phyloP scores from a whole-genome alignment of 2,329 filamentous ascomycete genomes.

The Colletotrichum camelliae region DNA sequence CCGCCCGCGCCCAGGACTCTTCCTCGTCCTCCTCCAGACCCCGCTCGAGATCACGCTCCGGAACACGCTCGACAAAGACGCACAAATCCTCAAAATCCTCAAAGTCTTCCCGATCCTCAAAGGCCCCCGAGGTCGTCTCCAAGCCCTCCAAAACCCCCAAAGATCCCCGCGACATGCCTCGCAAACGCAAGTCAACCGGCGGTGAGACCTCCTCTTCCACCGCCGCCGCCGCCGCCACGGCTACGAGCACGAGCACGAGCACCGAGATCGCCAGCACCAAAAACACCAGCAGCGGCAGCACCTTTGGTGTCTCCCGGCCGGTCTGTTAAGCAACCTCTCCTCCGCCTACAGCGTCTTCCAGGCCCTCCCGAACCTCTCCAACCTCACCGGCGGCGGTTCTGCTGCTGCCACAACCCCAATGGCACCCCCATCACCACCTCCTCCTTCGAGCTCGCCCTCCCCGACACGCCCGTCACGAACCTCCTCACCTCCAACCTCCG shows the following conservation, averaged over 20 bases:
- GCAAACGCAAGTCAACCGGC: slow-evolving; percentile 3
- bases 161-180: slow-evolving; percentile 3
- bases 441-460: slow-evolving; percentile 6
- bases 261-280: not conserved
- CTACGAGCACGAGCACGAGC: not conserved
- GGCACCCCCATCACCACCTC: not conserved
- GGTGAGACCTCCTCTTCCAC: not conserved
- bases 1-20: not conserved
- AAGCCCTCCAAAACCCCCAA: not conserved
- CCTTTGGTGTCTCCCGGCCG: slow-evolving; percentile 3
- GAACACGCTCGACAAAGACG: not conserved
- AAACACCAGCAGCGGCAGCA: not conserved
- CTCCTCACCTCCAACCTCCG: slow-evolving; percentile 16
- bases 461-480: slow-evolving; percentile 17
- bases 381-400: not conserved
- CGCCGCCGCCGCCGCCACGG: not conserved
- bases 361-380: slow-evolving; percentile 4
- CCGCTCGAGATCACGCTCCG: slow-evolving; percentile 6
- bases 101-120: not conserved
- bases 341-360: slow-evolving; percentile 12
- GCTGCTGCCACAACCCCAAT: not conserved
- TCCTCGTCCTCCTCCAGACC: not conserved
- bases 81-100: not conserved
- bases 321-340: slow-evolving; percentile 8
- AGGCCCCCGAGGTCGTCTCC: not conserved